Evolutionary conservation across 106 monocot species (phyloP).

Genomic region (Vanilla planifolia): DNA sequence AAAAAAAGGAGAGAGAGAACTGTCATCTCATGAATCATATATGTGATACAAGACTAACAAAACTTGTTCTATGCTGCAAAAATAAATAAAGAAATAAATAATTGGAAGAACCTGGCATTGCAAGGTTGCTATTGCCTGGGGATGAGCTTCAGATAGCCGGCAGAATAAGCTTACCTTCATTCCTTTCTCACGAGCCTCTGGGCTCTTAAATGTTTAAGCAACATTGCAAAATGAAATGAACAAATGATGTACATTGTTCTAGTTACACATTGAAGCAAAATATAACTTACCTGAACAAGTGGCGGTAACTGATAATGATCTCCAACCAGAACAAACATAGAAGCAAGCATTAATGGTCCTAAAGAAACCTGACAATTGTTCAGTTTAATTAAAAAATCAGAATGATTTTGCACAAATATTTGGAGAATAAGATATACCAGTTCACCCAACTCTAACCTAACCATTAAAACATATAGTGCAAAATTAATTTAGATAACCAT

Average conservation of each 20-base stretch:
- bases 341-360: slow-evolving; percentile 96
- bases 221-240: slow-evolving; percentile 5
- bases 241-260: no score
- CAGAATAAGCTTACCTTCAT: slow-evolving; percentile 88
- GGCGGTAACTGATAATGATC: slow-evolving; percentile 99
- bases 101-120: slow-evolving; percentile 69
- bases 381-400: no score
- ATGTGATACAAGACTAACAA: neutral
- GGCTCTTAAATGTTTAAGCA: slow-evolving; percentile 45
- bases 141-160: slow-evolving; percentile 96
- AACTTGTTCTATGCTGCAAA: neutral
- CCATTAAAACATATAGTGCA: neutral
- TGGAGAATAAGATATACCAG: neutral
- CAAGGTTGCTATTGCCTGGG: slow-evolving; percentile 88
- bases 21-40: neutral
- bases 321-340: slow-evolving; percentile 94
- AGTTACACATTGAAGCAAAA: neutral
- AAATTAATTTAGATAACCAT: neutral
- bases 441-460: neutral
- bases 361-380: slow-evolving; percentile 60
- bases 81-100: neutral
- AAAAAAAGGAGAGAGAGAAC: no score
- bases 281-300: slow-evolving; percentile 66
- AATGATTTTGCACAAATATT: no score
- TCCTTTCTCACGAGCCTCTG: slow-evolving; percentile 88